These are phyloP conservation scores for Schizosaccharomyces osmophilus DNA, from an alignment of 805 yeast species.

Conservation along the genomic window DNA sequence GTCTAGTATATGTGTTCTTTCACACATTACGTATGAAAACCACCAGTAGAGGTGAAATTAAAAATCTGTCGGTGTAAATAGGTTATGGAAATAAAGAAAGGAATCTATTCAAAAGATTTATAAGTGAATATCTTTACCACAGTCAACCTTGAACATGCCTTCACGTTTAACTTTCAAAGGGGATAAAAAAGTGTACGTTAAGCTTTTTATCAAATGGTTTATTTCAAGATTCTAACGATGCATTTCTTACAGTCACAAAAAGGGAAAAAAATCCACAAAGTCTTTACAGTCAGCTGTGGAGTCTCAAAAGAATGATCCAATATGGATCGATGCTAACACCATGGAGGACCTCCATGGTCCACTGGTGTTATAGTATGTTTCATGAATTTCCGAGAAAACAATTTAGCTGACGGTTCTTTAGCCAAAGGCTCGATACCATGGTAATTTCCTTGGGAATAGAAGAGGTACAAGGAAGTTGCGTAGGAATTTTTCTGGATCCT, in stretches of 20 bases:
- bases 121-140: no score
- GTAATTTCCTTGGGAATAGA: not conserved
- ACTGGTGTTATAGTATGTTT: not conserved
- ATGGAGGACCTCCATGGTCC: not conserved
- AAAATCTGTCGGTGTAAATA: no score
- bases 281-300: not conserved
- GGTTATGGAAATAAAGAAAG: no score
- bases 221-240: not conserved
- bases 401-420: not conserved
- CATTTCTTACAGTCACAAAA: not conserved
- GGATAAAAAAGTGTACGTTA: not conserved
- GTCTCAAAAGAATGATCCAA: not conserved
- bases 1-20: no score
- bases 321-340: not conserved
- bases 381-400: not conserved
- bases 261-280: not conserved
- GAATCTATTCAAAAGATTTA: no score
- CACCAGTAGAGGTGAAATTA: no score
- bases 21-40: no score
- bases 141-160: not conserved
- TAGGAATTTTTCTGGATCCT: not conserved
- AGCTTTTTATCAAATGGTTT: not conserved
- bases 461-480: not conserved
- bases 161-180: not conserved
- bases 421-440: not conserved